phyloP scores from a whole-genome alignment of 2,329 filamentous ascomycete genomes.

The Claviceps paspali region DNA sequence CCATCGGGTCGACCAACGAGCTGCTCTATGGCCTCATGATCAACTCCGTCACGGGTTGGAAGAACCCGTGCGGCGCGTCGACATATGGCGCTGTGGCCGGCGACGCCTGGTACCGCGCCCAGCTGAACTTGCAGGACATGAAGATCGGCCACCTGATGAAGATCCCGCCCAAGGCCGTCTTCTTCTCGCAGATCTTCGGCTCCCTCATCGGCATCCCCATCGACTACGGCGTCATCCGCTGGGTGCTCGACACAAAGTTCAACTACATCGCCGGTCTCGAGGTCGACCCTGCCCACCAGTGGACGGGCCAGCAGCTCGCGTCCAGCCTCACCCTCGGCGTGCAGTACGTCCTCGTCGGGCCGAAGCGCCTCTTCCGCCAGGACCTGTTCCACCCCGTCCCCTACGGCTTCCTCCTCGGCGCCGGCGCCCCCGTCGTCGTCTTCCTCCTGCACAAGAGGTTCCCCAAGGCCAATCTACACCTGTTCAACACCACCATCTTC shows the following conservation, averaged over 20 bases:
- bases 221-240: conserved; percentile 45
- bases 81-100: conserved; percentile 44
- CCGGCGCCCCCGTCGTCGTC: conserved; percentile 27
- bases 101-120: conserved; percentile 44
- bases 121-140: conserved; percentile 44
- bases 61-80: conserved; percentile 42
- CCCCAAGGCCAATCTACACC: conserved; percentile 35
- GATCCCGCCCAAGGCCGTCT: conserved; percentile 40
- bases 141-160: conserved; percentile 53
- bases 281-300: conserved; percentile 41
- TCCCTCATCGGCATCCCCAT: conserved; percentile 43
- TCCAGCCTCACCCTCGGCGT: conserved; percentile 37
- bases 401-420: conserved; percentile 38
- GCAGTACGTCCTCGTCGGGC: conserved; percentile 44
- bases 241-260: conserved; percentile 41
- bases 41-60: conserved; percentile 31
- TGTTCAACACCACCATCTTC: conserved; percentile 49
- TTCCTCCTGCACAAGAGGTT: conserved; percentile 37
- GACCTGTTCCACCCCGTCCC: conserved; percentile 32
- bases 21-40: conserved; percentile 46
- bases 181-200: conserved; percentile 46
- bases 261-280: conserved; percentile 36
- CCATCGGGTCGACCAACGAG: conserved; percentile 45
- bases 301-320: conserved; percentile 41
- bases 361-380: conserved; percentile 31